phyloP scores from a whole-genome alignment of 108 stramenopile genomes.

The Skeletonema menzelii region DNA sequence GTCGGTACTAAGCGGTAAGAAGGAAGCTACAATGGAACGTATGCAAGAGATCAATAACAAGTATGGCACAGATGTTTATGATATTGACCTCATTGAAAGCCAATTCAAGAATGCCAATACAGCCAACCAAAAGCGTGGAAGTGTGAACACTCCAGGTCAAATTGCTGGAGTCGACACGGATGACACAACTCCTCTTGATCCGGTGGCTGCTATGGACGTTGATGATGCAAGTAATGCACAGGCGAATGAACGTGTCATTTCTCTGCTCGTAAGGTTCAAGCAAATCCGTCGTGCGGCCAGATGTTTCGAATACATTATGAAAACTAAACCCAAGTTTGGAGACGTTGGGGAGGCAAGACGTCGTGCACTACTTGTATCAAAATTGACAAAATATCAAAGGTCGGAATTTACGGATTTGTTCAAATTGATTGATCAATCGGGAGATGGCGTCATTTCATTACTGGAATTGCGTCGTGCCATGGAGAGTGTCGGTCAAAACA shows the following conservation, averaged over 20 bases:
- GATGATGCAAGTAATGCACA: not conserved
- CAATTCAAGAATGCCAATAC: conserved; percentile 51
- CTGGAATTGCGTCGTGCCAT: conserved; percentile 71
- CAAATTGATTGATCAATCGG: conserved; percentile 60
- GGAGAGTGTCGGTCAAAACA: conserved; percentile 57
- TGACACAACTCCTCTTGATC: conserved; percentile 12
- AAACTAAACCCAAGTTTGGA: conserved; percentile 64
- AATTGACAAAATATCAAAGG: conserved; percentile 60
- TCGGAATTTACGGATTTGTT: conserved; percentile 74
- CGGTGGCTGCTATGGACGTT: not conserved
- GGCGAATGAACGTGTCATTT: conserved; percentile 34
- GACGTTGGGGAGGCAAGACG: conserved; percentile 60
- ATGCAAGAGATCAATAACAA: conserved; percentile 64
- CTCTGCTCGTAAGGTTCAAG: conserved; percentile 62
- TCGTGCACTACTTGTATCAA: conserved; percentile 62
- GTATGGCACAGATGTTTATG: conserved; percentile 68
- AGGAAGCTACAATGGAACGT: conserved; percentile 40
- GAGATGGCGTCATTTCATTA: conserved; percentile 63
- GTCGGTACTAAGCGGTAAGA: conserved; percentile 69
- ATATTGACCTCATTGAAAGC: conserved; percentile 44
- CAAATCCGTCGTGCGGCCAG: conserved; percentile 69
- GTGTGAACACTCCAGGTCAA: conserved; percentile 48
- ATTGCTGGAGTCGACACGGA: conserved; percentile 78
- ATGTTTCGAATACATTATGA: conserved; percentile 83
- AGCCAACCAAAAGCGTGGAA: conserved; percentile 57